phyloP scores from a whole-genome alignment of 2,329 filamentous ascomycete genomes.

The Arthrinium puccinioides region DNA sequence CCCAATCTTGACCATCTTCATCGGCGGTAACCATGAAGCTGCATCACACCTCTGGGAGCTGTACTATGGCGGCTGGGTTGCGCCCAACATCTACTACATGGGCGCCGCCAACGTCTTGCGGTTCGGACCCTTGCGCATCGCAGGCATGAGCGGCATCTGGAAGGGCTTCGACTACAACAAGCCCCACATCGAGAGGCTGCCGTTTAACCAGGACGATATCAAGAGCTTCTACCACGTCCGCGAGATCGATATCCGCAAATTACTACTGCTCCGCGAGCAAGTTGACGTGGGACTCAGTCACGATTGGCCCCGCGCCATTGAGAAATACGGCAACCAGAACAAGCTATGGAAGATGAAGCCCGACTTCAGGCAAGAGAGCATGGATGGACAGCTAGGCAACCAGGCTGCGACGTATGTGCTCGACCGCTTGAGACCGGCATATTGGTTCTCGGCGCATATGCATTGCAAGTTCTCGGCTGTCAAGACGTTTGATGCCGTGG shows the following conservation, averaged over 20 bases:
- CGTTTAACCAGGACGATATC: conserved; percentile 71
- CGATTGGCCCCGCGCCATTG: conserved; percentile 86
- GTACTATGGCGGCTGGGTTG: conserved; percentile 95
- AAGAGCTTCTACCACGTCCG: conserved; percentile 83
- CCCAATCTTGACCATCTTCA: conserved; percentile 85
- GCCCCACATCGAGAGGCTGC: conserved; percentile 76
- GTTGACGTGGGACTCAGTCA: conserved; percentile 90
- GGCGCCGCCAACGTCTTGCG: conserved; percentile 84
- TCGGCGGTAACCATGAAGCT: conserved; percentile 93
- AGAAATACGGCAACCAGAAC: conserved; percentile 65
- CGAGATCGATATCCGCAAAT: conserved; percentile 83
- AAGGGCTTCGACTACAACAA: conserved; percentile 84
- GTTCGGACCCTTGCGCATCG: conserved; percentile 78
- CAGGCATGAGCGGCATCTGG: conserved; percentile 90
- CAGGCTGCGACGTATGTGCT: conserved; percentile 73
- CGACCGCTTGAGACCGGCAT: conserved; percentile 69
- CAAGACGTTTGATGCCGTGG: conserved; percentile 39
- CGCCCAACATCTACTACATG: conserved; percentile 94
- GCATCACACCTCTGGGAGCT: conserved; percentile 86
- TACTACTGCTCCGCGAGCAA: conserved; percentile 77
- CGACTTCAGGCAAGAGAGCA: conserved; percentile 69
- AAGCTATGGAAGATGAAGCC: conserved; percentile 67
- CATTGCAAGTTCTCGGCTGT: conserved; percentile 80
- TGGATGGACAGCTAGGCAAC: conserved; percentile 69
- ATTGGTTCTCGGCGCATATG: conserved; percentile 93